These are phyloP conservation scores for Mycena pura DNA, from an alignment of 768 basidiomycete genomes.

Conservation along the genomic window DNA sequence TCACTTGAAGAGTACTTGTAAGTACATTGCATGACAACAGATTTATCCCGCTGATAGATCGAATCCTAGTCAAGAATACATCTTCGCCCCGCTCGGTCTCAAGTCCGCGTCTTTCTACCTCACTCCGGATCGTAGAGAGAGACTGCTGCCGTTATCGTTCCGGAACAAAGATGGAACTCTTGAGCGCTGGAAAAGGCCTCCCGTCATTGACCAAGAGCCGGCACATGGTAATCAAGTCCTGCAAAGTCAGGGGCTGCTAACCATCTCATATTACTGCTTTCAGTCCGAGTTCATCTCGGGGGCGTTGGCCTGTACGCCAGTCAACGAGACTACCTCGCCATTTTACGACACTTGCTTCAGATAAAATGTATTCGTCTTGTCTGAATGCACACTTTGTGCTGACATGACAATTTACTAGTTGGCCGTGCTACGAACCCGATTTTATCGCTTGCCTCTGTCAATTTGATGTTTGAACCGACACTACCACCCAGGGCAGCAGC, in stretches of 20 bases:
- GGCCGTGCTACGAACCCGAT: conserved; percentile 31
- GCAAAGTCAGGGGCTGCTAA: too few relatives aligned
- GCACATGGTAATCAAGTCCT: conserved; percentile 30
- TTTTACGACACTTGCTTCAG: conserved; percentile 41
- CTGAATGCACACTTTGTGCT: not conserved
- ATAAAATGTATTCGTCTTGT: conserved; percentile 29
- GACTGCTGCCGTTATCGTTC: conserved; percentile 28
- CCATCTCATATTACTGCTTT: not conserved
- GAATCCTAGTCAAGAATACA: conserved; percentile 35
- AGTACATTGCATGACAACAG: not conserved
- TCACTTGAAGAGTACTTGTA: conserved; percentile 39
- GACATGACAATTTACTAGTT: not conserved
- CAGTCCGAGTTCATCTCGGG: conserved; percentile 34
- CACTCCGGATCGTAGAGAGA: conserved; percentile 31
- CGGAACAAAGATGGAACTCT: conserved; percentile 32
- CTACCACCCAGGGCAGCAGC: conserved; percentile 12
- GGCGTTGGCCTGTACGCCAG: conserved; percentile 39
- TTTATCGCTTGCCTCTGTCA: conserved; percentile 29
- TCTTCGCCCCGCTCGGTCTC: conserved; percentile 40
- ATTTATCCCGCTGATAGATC: not conserved
- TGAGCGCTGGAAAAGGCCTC: conserved; percentile 24
- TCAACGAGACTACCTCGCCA: conserved; percentile 37
- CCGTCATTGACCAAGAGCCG: conserved; percentile 36
- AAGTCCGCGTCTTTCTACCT: conserved; percentile 35
- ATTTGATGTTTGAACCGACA: conserved; percentile 24